Percentiles rank a stretch among this genome's conserved stretches.
Evolutionary conservation across 441 rosid genomes (phyloP).

Genomic region (Populus hybrid): DNA sequence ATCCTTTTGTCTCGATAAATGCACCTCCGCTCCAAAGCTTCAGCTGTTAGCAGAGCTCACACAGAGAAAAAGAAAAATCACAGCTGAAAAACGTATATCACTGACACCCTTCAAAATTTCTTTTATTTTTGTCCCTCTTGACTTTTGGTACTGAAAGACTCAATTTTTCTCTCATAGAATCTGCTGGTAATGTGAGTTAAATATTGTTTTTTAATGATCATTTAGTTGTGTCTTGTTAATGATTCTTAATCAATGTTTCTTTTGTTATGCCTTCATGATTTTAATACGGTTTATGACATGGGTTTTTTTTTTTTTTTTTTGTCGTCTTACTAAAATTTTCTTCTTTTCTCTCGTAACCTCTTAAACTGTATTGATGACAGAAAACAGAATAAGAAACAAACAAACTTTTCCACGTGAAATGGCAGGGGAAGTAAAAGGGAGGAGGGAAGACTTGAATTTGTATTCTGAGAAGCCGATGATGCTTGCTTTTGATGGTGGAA

Average conservation of each 20-base stretch:
- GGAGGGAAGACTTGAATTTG: constrained; percentile 54
- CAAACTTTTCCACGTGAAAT: constrained; percentile 14
- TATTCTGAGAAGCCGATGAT: constrained; percentile 64
- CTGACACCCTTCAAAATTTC: neutral
- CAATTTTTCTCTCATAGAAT: neutral
- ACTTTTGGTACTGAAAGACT: neutral
- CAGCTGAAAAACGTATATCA: too few relatives aligned
- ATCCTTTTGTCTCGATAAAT: neutral
- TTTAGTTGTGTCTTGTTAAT: neutral
- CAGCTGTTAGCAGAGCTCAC: neutral
- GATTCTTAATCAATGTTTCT: too few relatives aligned
- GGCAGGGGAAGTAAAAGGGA: constrained; percentile 34
- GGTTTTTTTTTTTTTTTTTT: neutral
- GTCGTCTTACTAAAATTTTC: neutral
- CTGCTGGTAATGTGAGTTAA: neutral
- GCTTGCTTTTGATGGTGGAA: constrained; percentile 25
- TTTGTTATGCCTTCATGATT: neutral
- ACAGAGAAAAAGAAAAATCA: too few relatives aligned
- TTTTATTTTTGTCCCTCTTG: neutral
- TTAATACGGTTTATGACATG: neutral
- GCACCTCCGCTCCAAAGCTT: neutral
- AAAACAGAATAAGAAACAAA: constrained; percentile 18
- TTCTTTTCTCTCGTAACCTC: neutral
- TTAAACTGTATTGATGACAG: constrained; percentile 2
- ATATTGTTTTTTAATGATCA: neutral